These are phyloP conservation scores for Globisporangium emineosum DNA, from an alignment of 352 stramenopile genomes.

Conservation along the genomic window DNA sequence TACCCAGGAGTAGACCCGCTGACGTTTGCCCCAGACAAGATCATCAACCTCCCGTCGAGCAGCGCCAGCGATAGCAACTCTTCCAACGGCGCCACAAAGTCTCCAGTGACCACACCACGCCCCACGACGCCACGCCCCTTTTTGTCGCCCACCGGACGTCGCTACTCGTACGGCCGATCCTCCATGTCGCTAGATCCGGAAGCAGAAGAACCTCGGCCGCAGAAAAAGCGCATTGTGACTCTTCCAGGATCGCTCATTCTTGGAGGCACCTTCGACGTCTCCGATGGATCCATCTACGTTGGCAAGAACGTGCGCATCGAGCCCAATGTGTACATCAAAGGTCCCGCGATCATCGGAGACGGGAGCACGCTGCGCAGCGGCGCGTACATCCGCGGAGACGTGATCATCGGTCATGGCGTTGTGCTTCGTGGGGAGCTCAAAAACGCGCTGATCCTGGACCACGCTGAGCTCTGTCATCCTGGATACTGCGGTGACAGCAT, in stretches of 20 bases:
- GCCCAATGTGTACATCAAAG: conserved; percentile 66
- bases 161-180: conserved; percentile 31
- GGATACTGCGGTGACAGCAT: conserved; percentile 76
- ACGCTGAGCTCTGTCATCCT: conserved; percentile 68
- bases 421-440: conserved; percentile 71
- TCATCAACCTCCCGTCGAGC: conserved; percentile 46
- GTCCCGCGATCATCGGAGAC: conserved; percentile 70
- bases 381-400: conserved; percentile 65
- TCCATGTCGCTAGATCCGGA: conserved; percentile 24
- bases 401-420: conserved; percentile 57
- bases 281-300: conserved; percentile 63
- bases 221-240: conserved; percentile 53
- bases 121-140: not conserved
- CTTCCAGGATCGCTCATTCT: conserved; percentile 40
- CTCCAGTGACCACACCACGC: conserved; percentile 4
- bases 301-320: conserved; percentile 63
- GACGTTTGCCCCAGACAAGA: conserved; percentile 52
- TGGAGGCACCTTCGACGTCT: conserved; percentile 66
- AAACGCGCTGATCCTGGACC: conserved; percentile 68
- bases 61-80: not conserved
- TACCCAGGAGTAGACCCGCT: conserved; percentile 44
- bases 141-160: conserved; percentile 14
- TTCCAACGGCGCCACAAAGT: not conserved
- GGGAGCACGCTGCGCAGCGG: conserved; percentile 57
- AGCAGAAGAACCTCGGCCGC: conserved; percentile 14